Conservation (phyloP, 1,284 basidiomycete genomes). For the Phenoliferia sp. region DNA sequence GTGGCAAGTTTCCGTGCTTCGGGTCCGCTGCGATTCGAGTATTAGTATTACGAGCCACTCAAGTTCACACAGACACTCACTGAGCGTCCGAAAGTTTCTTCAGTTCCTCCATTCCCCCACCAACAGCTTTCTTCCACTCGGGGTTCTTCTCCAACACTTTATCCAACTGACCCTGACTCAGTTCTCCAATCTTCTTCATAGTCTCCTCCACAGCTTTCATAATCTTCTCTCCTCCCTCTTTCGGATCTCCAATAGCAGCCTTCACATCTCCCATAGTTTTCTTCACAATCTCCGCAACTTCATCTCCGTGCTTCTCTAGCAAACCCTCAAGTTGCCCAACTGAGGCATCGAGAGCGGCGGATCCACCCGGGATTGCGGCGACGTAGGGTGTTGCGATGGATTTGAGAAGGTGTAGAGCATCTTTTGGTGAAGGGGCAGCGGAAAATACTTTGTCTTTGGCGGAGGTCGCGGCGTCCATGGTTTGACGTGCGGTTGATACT, state of each 20-base stretch:
- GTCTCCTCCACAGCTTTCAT: constrained; percentile 17
- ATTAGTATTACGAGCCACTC: neutral
- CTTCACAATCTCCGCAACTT: constrained; percentile 46
- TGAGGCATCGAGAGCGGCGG: constrained; percentile 46
- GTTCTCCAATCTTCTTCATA: constrained; percentile 28
- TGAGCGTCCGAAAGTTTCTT: constrained; percentile 34
- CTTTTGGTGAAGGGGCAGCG: constrained; percentile 43
- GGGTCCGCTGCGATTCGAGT: constrained; percentile 27
- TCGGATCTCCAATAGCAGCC: constrained; percentile 21
- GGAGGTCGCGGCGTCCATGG: constrained; percentile 42
- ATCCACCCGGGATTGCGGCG: constrained; percentile 44
- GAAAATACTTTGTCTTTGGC: constrained; percentile 44
- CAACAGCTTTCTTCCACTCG: constrained; percentile 31
- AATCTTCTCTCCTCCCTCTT: constrained; percentile 23
- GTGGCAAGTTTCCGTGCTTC: constrained; percentile 32
- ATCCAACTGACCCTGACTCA: constrained; percentile 22
- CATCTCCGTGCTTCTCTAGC: constrained; percentile 47
- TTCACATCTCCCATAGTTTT: constrained; percentile 29
- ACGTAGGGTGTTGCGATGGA: constrained; percentile 47
- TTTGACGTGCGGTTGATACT: constrained; percentile 43
- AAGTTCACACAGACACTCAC: constrained; percentile 11
- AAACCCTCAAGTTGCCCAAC: constrained; percentile 50
- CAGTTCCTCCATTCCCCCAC: constrained; percentile 29
- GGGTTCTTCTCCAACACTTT: constrained; percentile 33
- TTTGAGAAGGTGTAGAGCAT: constrained; percentile 47